Conservation (phyloP, 2,329 filamentous ascomycete species). For the Cryphonectria nitschkei region DNA sequence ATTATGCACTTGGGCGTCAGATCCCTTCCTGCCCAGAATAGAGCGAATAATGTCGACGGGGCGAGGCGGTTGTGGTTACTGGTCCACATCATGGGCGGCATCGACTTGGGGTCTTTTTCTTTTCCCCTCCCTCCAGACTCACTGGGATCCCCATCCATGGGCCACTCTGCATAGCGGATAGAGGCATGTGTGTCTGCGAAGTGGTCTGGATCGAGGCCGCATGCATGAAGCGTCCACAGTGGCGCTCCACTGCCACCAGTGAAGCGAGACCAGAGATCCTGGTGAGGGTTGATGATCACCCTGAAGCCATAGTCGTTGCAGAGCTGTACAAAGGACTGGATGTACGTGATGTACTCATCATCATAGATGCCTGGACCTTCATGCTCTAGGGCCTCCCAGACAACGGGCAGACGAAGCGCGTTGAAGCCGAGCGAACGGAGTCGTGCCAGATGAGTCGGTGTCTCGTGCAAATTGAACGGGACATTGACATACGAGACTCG, state of each 20-base stretch:
- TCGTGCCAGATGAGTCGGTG: slow-evolving; percentile 29
- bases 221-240: slow-evolving; percentile 34
- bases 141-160: slow-evolving; percentile 24
- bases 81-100: slow-evolving; percentile 36
- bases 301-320: slow-evolving; percentile 31
- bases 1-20: slow-evolving; percentile 33
- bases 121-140: slow-evolving; percentile 8
- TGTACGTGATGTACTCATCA: slow-evolving; percentile 32
- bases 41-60: slow-evolving; percentile 31
- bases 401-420: slow-evolving; percentile 31
- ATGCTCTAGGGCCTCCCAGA: slow-evolving; percentile 35
- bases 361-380: slow-evolving; percentile 33
- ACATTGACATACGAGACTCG: slow-evolving; percentile 12
- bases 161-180: slow-evolving; percentile 34
- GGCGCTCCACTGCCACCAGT: slow-evolving; percentile 34
- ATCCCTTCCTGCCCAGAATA: slow-evolving; percentile 33
- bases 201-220: slow-evolving; percentile 32
- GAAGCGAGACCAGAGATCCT: slow-evolving; percentile 35
- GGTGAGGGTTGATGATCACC: slow-evolving; percentile 35
- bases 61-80: slow-evolving; percentile 35
- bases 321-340: slow-evolving; percentile 28
- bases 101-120: slow-evolving; percentile 33
- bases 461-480: slow-evolving; percentile 28
- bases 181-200: slow-evolving; percentile 34
- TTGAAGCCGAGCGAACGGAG: slow-evolving; percentile 33